Evolutionary conservation across 1,139 yeast species (phyloP).

Genomic region (Pneumocystis jirovecii): DNA sequence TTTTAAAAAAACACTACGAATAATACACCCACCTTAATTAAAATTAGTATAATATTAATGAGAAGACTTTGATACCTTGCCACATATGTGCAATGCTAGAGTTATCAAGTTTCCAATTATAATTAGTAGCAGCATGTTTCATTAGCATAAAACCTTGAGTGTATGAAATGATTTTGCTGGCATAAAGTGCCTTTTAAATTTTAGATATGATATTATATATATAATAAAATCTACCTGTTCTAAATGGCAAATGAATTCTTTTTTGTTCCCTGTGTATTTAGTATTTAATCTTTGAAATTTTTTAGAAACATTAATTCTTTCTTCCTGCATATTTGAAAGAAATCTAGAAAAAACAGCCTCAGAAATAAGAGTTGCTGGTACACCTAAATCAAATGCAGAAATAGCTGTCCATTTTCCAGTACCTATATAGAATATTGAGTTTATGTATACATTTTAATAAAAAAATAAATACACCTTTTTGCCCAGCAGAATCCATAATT

Average conservation of each 20-base stretch:
- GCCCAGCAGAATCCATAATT: slow-evolving; percentile 94
- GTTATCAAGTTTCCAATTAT: slow-evolving; percentile 93
- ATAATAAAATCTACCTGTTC: slow-evolving; percentile 46
- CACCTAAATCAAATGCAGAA: slow-evolving; percentile 92
- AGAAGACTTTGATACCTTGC: slow-evolving; percentile 99
- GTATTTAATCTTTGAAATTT: slow-evolving; percentile 55
- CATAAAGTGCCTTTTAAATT: slow-evolving; percentile 95
- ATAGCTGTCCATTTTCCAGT: slow-evolving; percentile 99
- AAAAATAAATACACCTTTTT: slow-evolving; percentile 41
- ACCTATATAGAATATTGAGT: slow-evolving; percentile 25
- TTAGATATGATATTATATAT: slow-evolving; percentile 75
- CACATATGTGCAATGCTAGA: slow-evolving; percentile 98
- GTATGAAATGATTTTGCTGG: slow-evolving; percentile 95
- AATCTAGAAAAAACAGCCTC: slow-evolving; percentile 98
- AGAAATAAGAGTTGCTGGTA: slow-evolving; percentile 96
- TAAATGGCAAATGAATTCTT: slow-evolving; percentile 22
- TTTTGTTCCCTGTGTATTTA: not conserved
- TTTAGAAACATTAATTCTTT: slow-evolving; percentile 76
- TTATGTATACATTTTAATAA: not conserved
- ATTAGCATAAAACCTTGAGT: slow-evolving; percentile 99
- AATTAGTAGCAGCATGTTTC: slow-evolving; percentile 95
- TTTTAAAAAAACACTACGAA: slow-evolving; percentile 94
- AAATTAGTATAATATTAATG: slow-evolving; percentile 91
- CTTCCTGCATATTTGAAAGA: slow-evolving; percentile 79
- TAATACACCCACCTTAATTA: slow-evolving; percentile 88